Conservation (phyloP, 148 eudicot species). For the Silene conica region DNA sequence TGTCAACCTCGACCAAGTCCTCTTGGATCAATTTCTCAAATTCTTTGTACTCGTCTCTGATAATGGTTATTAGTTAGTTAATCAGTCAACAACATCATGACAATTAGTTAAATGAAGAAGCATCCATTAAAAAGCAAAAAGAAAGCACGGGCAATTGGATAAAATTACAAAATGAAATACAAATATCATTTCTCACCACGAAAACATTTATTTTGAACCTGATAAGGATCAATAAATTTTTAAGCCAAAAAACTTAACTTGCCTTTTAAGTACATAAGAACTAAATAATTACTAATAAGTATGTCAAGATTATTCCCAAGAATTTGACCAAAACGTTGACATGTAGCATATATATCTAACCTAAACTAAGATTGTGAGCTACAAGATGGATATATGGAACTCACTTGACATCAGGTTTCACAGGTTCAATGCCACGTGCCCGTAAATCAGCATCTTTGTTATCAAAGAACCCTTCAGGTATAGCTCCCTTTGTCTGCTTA, state of each 20-base stretch:
- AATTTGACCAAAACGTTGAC: background rate
- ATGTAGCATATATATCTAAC: conserved; percentile 2
- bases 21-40: conserved; percentile 81
- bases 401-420: conserved; percentile 83
- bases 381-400: conserved; percentile 20
- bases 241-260: background rate
- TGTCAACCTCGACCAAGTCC: conserved; percentile 80
- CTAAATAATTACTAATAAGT: background rate
- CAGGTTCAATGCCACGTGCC: conserved; percentile 89
- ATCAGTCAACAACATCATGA: conserved; percentile 12
- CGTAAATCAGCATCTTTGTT: conserved; percentile 90
- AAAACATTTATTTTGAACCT: background rate
- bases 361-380: background rate
- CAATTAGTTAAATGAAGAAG: background rate
- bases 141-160: background rate
- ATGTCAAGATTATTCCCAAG: background rate
- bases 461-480: conserved; percentile 94
- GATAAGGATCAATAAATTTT: background rate
- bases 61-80: conserved; percentile 14
- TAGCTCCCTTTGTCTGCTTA: conserved; percentile 52
- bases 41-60: conserved; percentile 93
- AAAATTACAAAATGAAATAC: background rate
- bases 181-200: background rate
- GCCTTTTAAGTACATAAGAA: background rate
- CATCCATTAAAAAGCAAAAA: background rate